Base-by-base conservation (phyloP, 495 filamentous ascomycete genomes). In the Cladorrhinum samala region DNA sequence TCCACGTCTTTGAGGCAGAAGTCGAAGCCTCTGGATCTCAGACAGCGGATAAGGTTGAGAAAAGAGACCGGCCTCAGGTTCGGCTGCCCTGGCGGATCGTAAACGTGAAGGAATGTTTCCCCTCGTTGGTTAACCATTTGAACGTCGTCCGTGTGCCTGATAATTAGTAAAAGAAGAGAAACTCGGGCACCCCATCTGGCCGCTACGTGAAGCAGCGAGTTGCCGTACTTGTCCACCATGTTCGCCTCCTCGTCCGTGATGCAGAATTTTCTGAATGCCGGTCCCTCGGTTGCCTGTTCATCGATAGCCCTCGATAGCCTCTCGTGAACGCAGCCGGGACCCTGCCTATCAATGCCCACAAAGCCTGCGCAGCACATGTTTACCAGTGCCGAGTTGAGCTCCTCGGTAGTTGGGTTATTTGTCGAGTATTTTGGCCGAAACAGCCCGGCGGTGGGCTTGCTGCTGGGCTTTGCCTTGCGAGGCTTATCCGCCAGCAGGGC, bases 51-150 rank as follows among this genome's bases (percentile, higher is more conserved):
- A 14, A 68, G 60, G 56, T 66, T 66, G 51, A 68, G 56, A 41
- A 68, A 68, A 1, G 65, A 66, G 9, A 52, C 61, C 0, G 65
- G 60, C 20, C 63, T 41, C 17, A 68, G 62, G 17, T 23, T 56
- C 2, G 65, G 65, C 14, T 55, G 53, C 1, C 50, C 46, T 18
- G 65, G 65, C 3, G 65, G 65, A 27, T 66, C 60, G 16, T 60
- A 68, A 14, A 68, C 60, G 21, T 68, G 65, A 14, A 68, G 58
- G 23, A 68, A 68, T 1, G 65, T 68, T 49, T 68, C 65, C 20
- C 61, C 63, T 21, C 63, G 63, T n/a, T 66, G 52, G 56, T 68
- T 68, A 19, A 63, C 52, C 36, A 56, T 45, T 37, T 62, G 60
- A 3, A 66, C 43, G n/a, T 68, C 65, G 36, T 62, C 56, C 1